phyloP scores from a whole-genome alignment of 2,329 filamentous ascomycete species.

The Pestalotiopsis fici region DNA sequence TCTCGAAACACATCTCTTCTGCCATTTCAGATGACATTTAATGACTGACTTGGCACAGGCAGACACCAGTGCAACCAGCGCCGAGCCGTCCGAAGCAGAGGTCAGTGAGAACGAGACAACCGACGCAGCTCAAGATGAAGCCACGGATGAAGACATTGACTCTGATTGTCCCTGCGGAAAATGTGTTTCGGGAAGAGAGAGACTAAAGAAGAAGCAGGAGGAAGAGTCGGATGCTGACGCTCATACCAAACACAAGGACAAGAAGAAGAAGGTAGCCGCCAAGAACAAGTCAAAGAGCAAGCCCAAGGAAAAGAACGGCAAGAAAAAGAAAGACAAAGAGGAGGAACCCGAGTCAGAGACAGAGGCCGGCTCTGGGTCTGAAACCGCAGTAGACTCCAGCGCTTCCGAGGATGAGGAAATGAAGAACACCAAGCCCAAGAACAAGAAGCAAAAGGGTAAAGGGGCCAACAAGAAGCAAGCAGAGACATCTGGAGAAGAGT shows the following conservation, averaged over 20 bases:
- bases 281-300: slow-evolving; percentile 18
- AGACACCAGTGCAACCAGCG: slow-evolving; percentile 29
- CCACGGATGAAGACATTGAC: slow-evolving; percentile 31
- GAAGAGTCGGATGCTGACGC: slow-evolving; percentile 5
- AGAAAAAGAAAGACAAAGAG: slow-evolving; percentile 9
- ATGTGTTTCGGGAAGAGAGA: slow-evolving; percentile 27
- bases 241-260: slow-evolving; percentile 14
- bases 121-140: slow-evolving; percentile 15
- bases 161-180: slow-evolving; percentile 34
- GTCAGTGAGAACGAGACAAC: slow-evolving; percentile 16
- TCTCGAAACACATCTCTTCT: not conserved
- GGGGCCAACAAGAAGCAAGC: slow-evolving; percentile 9
- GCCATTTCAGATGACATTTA: not conserved
- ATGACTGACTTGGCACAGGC: slow-evolving; percentile 24
- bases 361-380: not conserved
- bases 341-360: slow-evolving; percentile 9
- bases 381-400: slow-evolving; percentile 13
- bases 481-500: not conserved
- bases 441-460: slow-evolving; percentile 12
- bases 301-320: slow-evolving; percentile 5
- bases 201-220: slow-evolving; percentile 18
- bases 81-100: slow-evolving; percentile 14
- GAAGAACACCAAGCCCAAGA: slow-evolving; percentile 7
- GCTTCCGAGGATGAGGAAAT: slow-evolving; percentile 16
- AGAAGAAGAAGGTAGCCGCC: slow-evolving; percentile 18